phyloP scores from a whole-genome alignment of 164 flowering plant genomes.

The Liriodendron chinense region DNA sequence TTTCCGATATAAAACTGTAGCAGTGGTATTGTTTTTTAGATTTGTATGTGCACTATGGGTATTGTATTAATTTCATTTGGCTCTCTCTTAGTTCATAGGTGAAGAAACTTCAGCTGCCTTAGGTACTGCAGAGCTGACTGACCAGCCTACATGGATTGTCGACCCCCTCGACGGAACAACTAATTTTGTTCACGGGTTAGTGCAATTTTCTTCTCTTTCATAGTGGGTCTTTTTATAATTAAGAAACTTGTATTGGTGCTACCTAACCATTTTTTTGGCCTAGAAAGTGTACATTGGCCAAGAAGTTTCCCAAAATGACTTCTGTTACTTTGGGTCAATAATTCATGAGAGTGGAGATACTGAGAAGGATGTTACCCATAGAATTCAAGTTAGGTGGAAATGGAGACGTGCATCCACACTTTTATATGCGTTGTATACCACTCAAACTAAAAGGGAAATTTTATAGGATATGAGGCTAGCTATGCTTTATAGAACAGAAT shows the following conservation, averaged over 20 bases:
- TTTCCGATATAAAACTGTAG: neutral
- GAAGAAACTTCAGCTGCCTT: constrained; percentile 93
- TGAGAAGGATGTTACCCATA: too few species aligned
- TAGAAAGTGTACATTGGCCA: neutral
- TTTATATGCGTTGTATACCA: too few species aligned
- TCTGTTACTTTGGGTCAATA: too few species aligned
- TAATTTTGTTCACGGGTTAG: constrained; percentile 94
- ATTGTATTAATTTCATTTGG: neutral
- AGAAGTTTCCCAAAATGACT: too few species aligned
- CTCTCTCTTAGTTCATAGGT: constrained; percentile 69
- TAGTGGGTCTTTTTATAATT: neutral
- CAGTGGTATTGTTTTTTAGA: neutral
- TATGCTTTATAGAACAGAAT: too few species aligned
- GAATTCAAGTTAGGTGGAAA: too few species aligned
- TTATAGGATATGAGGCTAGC: too few species aligned
- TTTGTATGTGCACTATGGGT: neutral
- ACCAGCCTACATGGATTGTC: constrained; percentile 96
- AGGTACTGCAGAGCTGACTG: constrained; percentile 74
- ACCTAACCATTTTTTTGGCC: neutral
- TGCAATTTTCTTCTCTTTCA: neutral
- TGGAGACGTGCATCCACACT: too few species aligned
- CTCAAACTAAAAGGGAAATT: too few species aligned
- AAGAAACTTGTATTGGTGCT: neutral
- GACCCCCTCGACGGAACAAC: constrained; percentile 99
- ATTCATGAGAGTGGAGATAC: too few species aligned